Base-by-base conservation (phyloP, 306 rosid genomes). In the Quercus robur region DNA sequence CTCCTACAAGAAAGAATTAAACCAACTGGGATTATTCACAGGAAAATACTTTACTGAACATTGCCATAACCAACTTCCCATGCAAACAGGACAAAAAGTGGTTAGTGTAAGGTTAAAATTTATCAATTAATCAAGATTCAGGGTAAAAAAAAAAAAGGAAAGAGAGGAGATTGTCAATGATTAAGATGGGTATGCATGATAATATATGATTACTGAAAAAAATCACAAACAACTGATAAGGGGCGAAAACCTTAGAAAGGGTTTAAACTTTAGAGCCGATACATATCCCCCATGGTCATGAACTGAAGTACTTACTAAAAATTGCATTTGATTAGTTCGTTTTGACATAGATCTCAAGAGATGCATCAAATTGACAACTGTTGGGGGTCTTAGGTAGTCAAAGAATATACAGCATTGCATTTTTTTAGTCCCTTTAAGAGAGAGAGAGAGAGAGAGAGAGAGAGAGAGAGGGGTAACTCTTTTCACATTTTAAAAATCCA, bases 1-100 rank as follows among this genome's bases (percentile, higher is more conserved):
- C 86, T 93, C 97, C 99, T 93, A 78, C 78, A 91, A 85, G 74
- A 62, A 75, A 25, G 20, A 49, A 77, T 66, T 33, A 56, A 76
- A 23, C 20, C 49, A 55, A 64, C 14, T 52, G 3, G 10, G 73
- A 81, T 78, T 84, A 70, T 17, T 75, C 57, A 71, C 52, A 28
- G 10, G 18, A 52, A 25, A 28, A 38, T 44, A 19, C 67, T 52
- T 31, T 52, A 49, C 19, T 55, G 12, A 19, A 56, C 30, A 71
- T 7, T 62, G 6, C 3, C 13, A 30, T 20, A 70, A 75, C 25
- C 62, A 61, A 18, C 25, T 51, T 58, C 57, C 18, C 1, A 13
- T 18, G 30, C 25, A 31, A 54, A 14, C 67, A 62, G 18, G 51
- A 64, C 5, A 18, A 51, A 74, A 59, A 70, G 63, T 12, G 1